Percentiles rank a stretch among this genome's conserved stretches.
phyloP scores from a whole-genome alignment of 306 rosid genomes.

The Herpetospermum pedunculosum region DNA sequence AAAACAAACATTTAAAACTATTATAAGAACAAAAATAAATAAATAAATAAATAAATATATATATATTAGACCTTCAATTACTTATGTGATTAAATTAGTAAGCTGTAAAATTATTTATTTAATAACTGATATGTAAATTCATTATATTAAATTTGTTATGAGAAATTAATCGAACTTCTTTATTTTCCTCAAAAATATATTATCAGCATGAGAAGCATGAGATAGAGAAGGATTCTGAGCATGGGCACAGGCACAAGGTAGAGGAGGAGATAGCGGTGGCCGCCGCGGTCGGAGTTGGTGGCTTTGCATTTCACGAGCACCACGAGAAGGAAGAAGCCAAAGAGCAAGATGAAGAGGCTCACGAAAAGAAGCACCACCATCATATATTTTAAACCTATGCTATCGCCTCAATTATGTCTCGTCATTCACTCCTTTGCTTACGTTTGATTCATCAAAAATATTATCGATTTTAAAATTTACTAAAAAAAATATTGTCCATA shows the following conservation, averaged over 20 bases:
- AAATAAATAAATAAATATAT: too few relatives aligned
- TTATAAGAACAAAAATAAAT: neutral
- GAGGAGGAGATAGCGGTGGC: constrained; percentile 61
- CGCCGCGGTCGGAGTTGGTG: constrained; percentile 55
- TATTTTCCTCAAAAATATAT: neutral
- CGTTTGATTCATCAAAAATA: neutral
- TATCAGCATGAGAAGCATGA: constrained; percentile 51
- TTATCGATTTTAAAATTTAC: neutral
- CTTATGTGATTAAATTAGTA: too few relatives aligned
- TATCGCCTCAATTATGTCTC: neutral
- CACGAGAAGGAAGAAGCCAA: constrained; percentile 52
- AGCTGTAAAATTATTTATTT: too few relatives aligned
- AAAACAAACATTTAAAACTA: too few relatives aligned
- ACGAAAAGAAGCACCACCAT: neutral
- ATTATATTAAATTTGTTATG: neutral
- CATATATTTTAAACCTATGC: neutral
- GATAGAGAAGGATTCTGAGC: constrained; percentile 44
- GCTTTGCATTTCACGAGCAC: constrained; percentile 65
- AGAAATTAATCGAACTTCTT: neutral
- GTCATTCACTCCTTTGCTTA: neutral
- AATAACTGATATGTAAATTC: too few relatives aligned
- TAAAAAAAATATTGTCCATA: too few relatives aligned
- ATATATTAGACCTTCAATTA: neutral
- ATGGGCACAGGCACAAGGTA: constrained; percentile 59
- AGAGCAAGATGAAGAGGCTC: constrained; percentile 4